Base-by-base conservation (phyloP, 2,329 filamentous ascomycete genomes). In the Penicillium sp. region DNA sequence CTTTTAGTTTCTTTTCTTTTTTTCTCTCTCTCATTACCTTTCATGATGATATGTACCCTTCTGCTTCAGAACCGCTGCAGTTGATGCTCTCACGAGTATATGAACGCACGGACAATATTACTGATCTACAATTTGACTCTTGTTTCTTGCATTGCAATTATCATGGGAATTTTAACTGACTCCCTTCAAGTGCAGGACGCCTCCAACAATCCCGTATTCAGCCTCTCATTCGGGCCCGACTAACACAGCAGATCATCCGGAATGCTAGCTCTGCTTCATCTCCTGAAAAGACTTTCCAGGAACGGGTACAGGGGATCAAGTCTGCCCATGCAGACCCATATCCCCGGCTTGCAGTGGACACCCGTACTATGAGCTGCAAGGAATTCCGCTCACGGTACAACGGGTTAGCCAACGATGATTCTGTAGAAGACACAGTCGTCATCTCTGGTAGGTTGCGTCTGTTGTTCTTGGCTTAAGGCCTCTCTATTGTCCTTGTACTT, bases 11-110 rank as follows among this genome's bases (percentile, higher is more conserved):
- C 9, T 29, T 19, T 27, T 59, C 31, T 48, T 49, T 49, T 55
- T 42, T 29, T 59, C 29, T 47, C 47, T 49, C 54, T 44, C 33
- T 26, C 37, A 48, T 47, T 54, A 48, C 49, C 31, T 55, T 60
- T 56, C 52, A 75, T 77, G 78, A 81, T 79, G 78, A 80, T 72
- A 72, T 72, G 60, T 67, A 67, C 68, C 61, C 63, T 39, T 61
- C 64, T 63, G 71, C 72, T 74, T 71, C 78, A 87, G 85, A 88
- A 88, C 85, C 85, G 85, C 85, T 88, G 85, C 85, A 84, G 83
- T 83, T 85, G 84, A 87, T 80, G 78, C 77, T 61, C 57, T 66
- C 53, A 29, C 48, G 61, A 61, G 75, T 76, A 77, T 50, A 75
- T 78, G 85, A 76, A 70, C 68, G 63, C 59, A 62, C 52, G 70